Base-by-base conservation (phyloP, 495 filamentous ascomycete genomes). In the Penicillium manginii region DNA sequence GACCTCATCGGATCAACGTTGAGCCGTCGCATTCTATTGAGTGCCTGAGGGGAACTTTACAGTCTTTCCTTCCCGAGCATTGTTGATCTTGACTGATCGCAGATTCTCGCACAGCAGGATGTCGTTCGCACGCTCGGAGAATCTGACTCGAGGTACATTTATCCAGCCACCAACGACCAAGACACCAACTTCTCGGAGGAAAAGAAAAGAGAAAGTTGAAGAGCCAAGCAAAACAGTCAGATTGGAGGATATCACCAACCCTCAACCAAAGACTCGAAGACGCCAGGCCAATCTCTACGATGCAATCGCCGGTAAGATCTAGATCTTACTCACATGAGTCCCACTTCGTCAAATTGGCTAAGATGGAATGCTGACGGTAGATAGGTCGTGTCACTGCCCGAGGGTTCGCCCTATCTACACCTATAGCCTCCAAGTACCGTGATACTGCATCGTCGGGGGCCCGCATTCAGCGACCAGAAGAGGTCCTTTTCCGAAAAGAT, bases 231-330 rank as follows among this genome's bases (percentile, higher is more conserved):
- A 43, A 19, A 43, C 17, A 43, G 40, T 43, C 40, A 17, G 40
- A 43, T 43, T 43, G 5, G 8, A 17, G 17, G 40, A 43, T 3
- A n/a, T 8, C 35, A 14, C 40, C 40, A 43, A 17, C 6, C n/a
- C 15, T n/a, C 12, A 43, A 43, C 35, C 15, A 43, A 17, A 43
- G 40, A 11, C 35, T 18, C 15, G 15, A 49, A 65, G 56, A 61
- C 69, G 46, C 71, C 63, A 69, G 31, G 78, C 80, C 18, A 91
- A 78, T 45, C 73, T 96, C 31, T 96, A 92, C 69, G 91, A 96
- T 75, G 88, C 88, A 33, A 84, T 92, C 45, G 91, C 90, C 57
- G 90, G 91, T 91, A 75, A 60, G 54, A 15, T 35, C 22, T 22
- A n/a, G n/a, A n/a, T n/a, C n/a, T n/a, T n/a, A n/a, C n/a, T n/a